Evolutionary conservation across 129 eudicot genomes (phyloP), one percentile per base, ranked within the genome.

Genomic region (Centella asiatica): DNA sequence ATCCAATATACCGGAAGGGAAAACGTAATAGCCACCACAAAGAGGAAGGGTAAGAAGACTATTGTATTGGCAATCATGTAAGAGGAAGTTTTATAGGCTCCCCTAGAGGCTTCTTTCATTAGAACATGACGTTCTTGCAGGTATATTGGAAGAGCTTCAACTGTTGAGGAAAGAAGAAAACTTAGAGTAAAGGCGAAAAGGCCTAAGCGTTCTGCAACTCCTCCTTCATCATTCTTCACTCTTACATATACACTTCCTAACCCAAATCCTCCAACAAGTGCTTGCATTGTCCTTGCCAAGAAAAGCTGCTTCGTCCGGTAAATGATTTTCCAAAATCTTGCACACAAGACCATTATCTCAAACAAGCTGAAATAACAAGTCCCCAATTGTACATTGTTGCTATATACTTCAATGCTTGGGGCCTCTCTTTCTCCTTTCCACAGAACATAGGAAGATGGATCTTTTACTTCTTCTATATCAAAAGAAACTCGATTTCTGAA

Each of bases 21-120:
- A 23, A 93, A 93, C 19, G 88, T 85, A 20, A 93, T 71, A 4
- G 96, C 96, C 4, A 93, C 84, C 0, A 72, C 70, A 22, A 93
- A 83, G 25, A 93, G 79, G 52, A 93, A 93, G 0, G 99, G 99
- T 24, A 93, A 69, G 79, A 93, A 93, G 60, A 87, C 81, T 10
- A 93, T 55, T 24, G 99, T 87, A 69, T 93, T 87, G 61, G 99
- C 96, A 7, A 87, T 85, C 83, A 93, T 72, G 84, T 93, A 93
- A 1, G 99, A 93, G 8, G 99, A 93, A 18, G 83, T 61, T 60
- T 74, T 82, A 54, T 93, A 93, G 4, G 99, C 90, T 60, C 95
- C 90, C 62, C 92, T 76, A 0, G 99, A 93, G 15, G 95, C 90
- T 80, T 93, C 99, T 62, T 93, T 93, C 99, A 93, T 87, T 42